These are phyloP conservation scores for Penicillium psychrosexuale DNA, from an alignment of 2,329 filamentous ascomycete genomes.

Conservation along the genomic window DNA sequence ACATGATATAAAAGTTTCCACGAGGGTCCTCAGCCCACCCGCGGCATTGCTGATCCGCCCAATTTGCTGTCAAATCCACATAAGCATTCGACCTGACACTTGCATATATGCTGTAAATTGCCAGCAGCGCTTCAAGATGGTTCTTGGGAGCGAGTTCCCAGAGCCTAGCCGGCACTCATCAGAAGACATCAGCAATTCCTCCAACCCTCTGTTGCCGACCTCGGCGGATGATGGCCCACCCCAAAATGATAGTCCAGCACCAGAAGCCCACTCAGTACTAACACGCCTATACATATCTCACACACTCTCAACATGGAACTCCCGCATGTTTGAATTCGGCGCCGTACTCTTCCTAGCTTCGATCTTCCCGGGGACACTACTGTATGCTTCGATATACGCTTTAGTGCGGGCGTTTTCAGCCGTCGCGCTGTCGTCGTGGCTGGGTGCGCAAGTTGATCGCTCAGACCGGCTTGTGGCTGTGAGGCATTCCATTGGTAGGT, in stretches of 20 bases:
- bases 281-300: constrained; percentile 49
- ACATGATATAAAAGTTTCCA: neutral
- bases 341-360: constrained; percentile 58
- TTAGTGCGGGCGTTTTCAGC: constrained; percentile 58
- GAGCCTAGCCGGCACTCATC: neutral
- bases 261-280: constrained; percentile 11
- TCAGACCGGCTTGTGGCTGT: constrained; percentile 52
- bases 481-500: constrained; percentile 48
- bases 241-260: neutral
- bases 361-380: constrained; percentile 57
- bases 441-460: constrained; percentile 60
- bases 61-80: neutral
- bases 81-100: neutral
- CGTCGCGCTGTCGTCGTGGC: constrained; percentile 55
- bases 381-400: constrained; percentile 68
- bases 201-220: neutral
- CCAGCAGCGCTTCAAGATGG: neutral
- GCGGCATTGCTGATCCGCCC: neutral
- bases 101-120: neutral
- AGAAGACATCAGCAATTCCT: neutral
- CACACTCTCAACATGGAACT: constrained; percentile 55
- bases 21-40: constrained; percentile 4
- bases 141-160: neutral
- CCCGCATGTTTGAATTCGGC: constrained; percentile 62
- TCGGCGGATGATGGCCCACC: neutral